Percentiles rank a stretch among this genome's conserved stretches.
These are phyloP conservation scores for Boletus sp. DNA, from an alignment of 1,284 basidiomycete species.

Conservation along the genomic window DNA sequence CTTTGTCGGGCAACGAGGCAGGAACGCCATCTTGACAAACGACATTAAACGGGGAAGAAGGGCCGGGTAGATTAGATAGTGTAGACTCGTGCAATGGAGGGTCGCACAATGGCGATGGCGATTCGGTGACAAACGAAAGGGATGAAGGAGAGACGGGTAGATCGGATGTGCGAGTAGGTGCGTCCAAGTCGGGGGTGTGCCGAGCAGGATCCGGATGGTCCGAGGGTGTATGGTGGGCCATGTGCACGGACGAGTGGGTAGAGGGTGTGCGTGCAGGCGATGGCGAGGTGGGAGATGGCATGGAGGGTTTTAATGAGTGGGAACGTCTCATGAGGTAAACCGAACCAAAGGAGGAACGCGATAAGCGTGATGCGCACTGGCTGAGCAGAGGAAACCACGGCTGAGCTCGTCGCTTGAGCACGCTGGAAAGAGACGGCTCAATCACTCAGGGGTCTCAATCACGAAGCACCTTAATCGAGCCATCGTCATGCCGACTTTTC, in stretches of 20 bases:
- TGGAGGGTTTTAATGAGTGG: slow-evolving; percentile 32
- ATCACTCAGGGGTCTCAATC: slow-evolving; percentile 29
- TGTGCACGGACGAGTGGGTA: slow-evolving; percentile 15
- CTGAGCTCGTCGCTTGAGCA: slow-evolving; percentile 26
- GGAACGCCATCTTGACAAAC: slow-evolving; percentile 12
- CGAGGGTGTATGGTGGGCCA: slow-evolving; percentile 14
- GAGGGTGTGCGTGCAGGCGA: slow-evolving; percentile 21
- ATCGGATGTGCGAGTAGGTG: slow-evolving; percentile 46
- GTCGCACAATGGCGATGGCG: slow-evolving; percentile 14
- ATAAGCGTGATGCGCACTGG: slow-evolving; percentile 10
- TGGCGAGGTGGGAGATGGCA: slow-evolving; percentile 17
- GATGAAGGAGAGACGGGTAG: slow-evolving; percentile 18
- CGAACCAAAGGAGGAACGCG: slow-evolving; percentile 23
- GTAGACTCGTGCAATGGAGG: slow-evolving; percentile 17
- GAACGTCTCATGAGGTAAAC: slow-evolving; percentile 44
- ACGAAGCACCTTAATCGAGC: not conserved
- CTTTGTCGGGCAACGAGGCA: slow-evolving; percentile 45
- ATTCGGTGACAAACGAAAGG: slow-evolving; percentile 6
- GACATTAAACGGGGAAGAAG: slow-evolving; percentile 22
- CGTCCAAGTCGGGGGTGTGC: slow-evolving; percentile 35
- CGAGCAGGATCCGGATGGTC: slow-evolving; percentile 22
- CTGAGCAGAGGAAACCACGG: not conserved
- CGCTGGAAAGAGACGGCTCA: slow-evolving; percentile 29
- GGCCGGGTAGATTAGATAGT: slow-evolving; percentile 36
- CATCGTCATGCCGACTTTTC: slow-evolving; percentile 19